Evolutionary conservation across 139 green algal genomes (phyloP).

Genomic region (Medakamo hakoo): DNA sequence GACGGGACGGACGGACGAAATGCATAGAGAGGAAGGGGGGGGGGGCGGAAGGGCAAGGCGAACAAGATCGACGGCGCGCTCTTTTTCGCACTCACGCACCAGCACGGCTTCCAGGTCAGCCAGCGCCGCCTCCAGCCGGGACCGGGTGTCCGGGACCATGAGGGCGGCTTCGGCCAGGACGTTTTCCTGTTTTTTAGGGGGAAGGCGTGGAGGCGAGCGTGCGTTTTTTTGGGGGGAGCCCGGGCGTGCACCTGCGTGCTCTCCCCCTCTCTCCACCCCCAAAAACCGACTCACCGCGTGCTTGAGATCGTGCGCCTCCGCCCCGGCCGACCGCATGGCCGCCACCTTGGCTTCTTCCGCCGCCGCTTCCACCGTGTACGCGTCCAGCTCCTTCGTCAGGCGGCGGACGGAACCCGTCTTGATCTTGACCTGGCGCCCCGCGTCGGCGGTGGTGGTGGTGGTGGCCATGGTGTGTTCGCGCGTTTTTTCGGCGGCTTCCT

Average conservation of each 20-base stretch:
- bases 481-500: no score
- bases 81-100: slow-evolving; percentile 23
- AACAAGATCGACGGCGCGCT: no score
- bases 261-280: background rate
- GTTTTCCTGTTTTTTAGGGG: slow-evolving; percentile 48
- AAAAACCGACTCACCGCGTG: slow-evolving; percentile 45
- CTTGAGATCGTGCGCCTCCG: slow-evolving; percentile 59
- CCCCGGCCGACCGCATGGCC: slow-evolving; percentile 39
- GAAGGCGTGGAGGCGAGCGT: no score
- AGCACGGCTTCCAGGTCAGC: slow-evolving; percentile 44
- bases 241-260: no score
- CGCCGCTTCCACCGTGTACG: slow-evolving; percentile 61
- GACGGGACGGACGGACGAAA: no score
- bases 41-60: no score
- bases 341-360: slow-evolving; percentile 49
- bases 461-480: no score
- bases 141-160: slow-evolving; percentile 73
- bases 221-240: no score
- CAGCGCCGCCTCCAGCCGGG: slow-evolving; percentile 53
- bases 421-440: slow-evolving; percentile 29
- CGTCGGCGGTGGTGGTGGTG: background rate
- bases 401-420: slow-evolving; percentile 53
- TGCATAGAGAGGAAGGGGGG: no score
- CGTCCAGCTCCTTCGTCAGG: slow-evolving; percentile 58
- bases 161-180: slow-evolving; percentile 63